These are phyloP conservation scores for Gentiana straminea DNA, from an alignment of 257 asterid genomes.

Conservation along the genomic window DNA sequence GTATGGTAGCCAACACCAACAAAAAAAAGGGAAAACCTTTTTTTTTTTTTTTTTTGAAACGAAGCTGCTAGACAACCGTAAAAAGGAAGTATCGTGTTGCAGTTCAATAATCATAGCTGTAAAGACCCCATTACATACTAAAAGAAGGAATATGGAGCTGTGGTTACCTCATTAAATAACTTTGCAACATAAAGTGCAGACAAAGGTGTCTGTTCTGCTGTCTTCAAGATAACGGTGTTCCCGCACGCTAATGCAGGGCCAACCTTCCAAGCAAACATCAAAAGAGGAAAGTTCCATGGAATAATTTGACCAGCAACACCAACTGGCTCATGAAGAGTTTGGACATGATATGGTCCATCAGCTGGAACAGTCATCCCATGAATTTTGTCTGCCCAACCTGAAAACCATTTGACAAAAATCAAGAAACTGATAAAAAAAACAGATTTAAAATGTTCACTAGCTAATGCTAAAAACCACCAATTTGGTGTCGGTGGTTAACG, in stretches of 20 bases:
- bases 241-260: conserved; percentile 96
- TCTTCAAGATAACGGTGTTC: conserved; percentile 69
- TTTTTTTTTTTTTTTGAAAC: not conserved
- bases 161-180: conserved; percentile 73
- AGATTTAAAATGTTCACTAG: not conserved
- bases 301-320: conserved; percentile 98
- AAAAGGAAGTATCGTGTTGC: not conserved
- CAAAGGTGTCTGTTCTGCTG: conserved; percentile 97
- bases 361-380: conserved; percentile 88
- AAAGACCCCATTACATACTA: not conserved
- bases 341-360: conserved; percentile 85
- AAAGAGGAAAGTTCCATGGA: conserved; percentile 96
- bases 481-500: too few species aligned
- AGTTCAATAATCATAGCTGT: not conserved
- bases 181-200: conserved; percentile 76
- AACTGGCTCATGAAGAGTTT: conserved; percentile 91
- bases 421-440: not conserved
- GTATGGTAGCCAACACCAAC: too few species aligned
- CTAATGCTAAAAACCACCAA: not conserved
- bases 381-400: conserved; percentile 98
- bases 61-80: not conserved
- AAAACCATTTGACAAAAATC: conserved; percentile 9
- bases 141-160: not conserved
- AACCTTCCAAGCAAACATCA: conserved; percentile 88
- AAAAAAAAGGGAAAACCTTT: too few species aligned